Conservation (phyloP, 164 flowering plant species). For the Euptelea pleiosperma region DNA sequence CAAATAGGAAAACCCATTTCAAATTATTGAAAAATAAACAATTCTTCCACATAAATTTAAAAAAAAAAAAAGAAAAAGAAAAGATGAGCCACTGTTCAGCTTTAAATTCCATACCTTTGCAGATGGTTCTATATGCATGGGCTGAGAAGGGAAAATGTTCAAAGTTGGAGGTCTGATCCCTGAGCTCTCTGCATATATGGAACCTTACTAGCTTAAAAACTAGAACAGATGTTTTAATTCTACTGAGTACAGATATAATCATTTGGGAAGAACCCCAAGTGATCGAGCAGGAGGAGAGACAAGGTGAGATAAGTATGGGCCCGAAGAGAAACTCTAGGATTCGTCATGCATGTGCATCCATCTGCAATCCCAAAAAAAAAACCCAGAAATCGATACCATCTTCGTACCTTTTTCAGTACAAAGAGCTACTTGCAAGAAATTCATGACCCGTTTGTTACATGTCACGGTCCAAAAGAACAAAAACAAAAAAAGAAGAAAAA, state of each 20-base stretch:
- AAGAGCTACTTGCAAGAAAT: conserved; percentile 20
- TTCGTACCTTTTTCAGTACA: conserved; percentile 39
- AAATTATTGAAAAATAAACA: too few relatives aligned
- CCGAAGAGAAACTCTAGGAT: conserved; percentile 8
- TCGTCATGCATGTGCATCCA: conserved; percentile 39
- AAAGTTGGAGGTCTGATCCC: conserved; percentile 91
- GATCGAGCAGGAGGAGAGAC: too few relatives aligned
- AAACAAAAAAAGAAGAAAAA: too few relatives aligned
- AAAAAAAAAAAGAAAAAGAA: too few relatives aligned
- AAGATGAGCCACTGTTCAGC: too few relatives aligned
- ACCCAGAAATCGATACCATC: conserved; percentile 22
- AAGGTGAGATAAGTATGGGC: conserved; percentile 6
- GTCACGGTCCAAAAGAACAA: conserved; percentile 24
- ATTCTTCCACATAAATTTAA: too few relatives aligned
- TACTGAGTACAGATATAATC: too few relatives aligned
- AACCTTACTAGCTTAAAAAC: too few relatives aligned
- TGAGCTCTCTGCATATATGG: conserved; percentile 48
- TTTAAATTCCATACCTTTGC: too few relatives aligned
- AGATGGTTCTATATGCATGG: conserved; percentile 92
- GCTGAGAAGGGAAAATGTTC: conserved; percentile 98
- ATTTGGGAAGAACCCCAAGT: too few relatives aligned
- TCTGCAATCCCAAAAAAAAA: conserved; percentile 15
- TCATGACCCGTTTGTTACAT: conserved; percentile 29
- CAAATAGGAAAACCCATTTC: too few relatives aligned
- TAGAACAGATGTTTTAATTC: too few relatives aligned